Percentiles rank a stretch among this genome's conserved stretches.
Conservation (phyloP, 169 alveolate genomes). For the Pseudocohnilembus persalinus region DNA sequence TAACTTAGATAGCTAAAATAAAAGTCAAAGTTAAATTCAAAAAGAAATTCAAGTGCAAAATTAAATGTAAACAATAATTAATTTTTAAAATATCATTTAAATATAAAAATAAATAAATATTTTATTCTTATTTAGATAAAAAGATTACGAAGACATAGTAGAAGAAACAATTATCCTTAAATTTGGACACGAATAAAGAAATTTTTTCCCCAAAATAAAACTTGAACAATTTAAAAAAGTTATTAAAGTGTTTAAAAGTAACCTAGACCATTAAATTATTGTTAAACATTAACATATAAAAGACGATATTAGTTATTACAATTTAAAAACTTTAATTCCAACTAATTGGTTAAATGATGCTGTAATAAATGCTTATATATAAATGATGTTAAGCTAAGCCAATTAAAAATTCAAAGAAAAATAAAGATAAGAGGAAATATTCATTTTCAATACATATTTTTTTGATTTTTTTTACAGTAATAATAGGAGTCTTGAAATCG, state of each 20-base stretch:
- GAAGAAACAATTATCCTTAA: not conserved
- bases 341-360: not conserved
- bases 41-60: too few species aligned
- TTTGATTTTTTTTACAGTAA: not conserved
- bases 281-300: not conserved
- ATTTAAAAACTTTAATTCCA: not conserved
- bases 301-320: not conserved
- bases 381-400: not conserved
- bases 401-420: too few species aligned
- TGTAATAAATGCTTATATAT: not conserved
- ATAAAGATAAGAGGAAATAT: too few species aligned
- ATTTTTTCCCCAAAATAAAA: not conserved
- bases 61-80: too few species aligned
- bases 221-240: not conserved
- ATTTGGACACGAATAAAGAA: not conserved
- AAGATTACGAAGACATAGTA: not conserved
- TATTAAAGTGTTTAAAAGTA: not conserved
- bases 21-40: too few species aligned
- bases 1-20: too few species aligned
- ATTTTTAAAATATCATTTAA: too few species aligned
- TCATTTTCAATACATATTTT: not conserved
- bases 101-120: too few species aligned
- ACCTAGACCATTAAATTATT: not conserved
- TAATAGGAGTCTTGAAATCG: too few species aligned
- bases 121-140: too few species aligned